Percentiles rank a stretch among this genome's conserved stretches.
Conservation (phyloP, 2,329 filamentous ascomycete species). For the Xylariales sp. region DNA sequence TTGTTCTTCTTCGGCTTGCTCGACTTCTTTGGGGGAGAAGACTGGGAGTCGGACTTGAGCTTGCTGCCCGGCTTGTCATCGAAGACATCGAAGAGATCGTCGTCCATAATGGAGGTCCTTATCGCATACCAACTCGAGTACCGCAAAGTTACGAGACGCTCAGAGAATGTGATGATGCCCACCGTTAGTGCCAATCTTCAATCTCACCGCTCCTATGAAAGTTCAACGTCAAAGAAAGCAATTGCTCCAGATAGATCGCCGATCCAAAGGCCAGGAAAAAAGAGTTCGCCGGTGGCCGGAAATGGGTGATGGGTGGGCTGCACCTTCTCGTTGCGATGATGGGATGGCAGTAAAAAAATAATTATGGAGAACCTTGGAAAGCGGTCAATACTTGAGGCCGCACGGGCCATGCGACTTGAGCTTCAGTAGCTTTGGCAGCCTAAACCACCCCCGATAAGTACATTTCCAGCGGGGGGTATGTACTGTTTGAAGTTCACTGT, state of each 20-base stretch:
- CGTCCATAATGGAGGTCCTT: constrained; percentile 54
- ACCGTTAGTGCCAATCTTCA: no score
- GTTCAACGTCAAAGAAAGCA: neutral
- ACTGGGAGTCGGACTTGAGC: constrained; percentile 31
- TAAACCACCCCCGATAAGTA: no score
- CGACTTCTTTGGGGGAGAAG: constrained; percentile 27
- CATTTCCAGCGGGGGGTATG: no score
- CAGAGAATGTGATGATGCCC: no score
- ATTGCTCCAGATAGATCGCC: constrained; percentile 1
- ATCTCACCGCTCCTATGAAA: neutral
- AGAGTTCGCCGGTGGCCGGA: constrained; percentile 2
- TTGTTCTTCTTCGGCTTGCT: constrained; percentile 46
- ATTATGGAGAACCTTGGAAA: no score
- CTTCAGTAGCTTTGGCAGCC: no score
- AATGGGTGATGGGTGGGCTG: neutral
- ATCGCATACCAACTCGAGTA: constrained; percentile 11
- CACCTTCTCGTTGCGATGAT: neutral
- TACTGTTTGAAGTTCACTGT: no score
- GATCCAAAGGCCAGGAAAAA: neutral
- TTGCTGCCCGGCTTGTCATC: constrained; percentile 60
- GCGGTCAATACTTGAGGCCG: no score
- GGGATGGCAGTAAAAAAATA: constrained; percentile 1
- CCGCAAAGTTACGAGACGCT: no score
- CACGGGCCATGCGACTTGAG: no score
- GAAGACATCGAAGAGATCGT: constrained; percentile 80